Base-by-base conservation (phyloP, 768 basidiomycete genomes). In the Calocera viscosa region DNA sequence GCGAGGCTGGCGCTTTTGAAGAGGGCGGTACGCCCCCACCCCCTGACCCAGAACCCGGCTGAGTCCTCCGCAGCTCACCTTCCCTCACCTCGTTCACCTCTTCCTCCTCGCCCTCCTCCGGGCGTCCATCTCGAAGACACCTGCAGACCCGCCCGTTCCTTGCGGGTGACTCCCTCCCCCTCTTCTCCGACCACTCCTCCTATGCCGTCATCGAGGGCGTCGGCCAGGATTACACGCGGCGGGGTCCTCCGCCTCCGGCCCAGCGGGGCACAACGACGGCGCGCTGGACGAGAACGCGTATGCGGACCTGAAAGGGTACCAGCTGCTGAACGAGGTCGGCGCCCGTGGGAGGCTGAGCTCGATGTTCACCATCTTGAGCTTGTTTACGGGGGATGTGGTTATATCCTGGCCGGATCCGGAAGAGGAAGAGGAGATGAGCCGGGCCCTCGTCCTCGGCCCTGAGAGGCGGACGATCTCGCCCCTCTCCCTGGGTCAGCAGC, bases 161-260 rank as follows among this genome's bases (percentile, higher is more conserved):
- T 64, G 96, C 96, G 2, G 95, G 96, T 2, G 96, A 99, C 72
- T 95, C 90, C 64, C 82, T 97, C 67, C 88, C 90, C 33, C 82
- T 97, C 2, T 89, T 94, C 71, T 83, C 90, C 73, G 90, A 97
- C 78, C 91, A 91, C 72, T 93, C 88, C 69, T 99, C 98, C 77
- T 98, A 97, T 76, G 97, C 93, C 74, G 95, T 99, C 35, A 88
- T 98, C 35, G 96, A 99, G 74, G 96, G 96, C 22, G 89, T 83
- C 68, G 95, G 95, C 16, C 92, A 99, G 72, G 92, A 97, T 11
- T 96, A 84, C 74, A 91, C 91, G 17, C 83, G 84, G 67, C 86
- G 0, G 85, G 84, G 3, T 81, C n/a, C 26, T 53, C 67, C 32
- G 11, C 78, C 69, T 17, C 49, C 12, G n/a, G n/a, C n/a, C n/a